These are phyloP conservation scores for Akanthomyces dipterigenus DNA, from an alignment of 2,329 filamentous ascomycete genomes.

Conservation along the genomic window DNA sequence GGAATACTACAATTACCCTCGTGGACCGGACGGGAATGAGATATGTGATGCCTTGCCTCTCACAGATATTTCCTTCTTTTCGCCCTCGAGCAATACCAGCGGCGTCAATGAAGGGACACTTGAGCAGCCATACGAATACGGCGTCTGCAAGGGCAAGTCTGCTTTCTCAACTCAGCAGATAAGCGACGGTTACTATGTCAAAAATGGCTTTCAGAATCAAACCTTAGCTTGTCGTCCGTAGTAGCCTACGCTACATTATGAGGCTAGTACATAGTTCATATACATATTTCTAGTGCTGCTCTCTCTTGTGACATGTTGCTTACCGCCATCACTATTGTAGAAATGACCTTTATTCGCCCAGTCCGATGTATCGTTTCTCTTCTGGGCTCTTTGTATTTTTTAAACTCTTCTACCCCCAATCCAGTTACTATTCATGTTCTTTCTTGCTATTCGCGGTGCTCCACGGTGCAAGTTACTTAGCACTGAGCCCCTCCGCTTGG, in stretches of 20 bases:
- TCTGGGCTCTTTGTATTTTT: too few relatives aligned
- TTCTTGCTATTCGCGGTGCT: too few relatives aligned
- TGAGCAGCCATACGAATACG: slow-evolving; percentile 15
- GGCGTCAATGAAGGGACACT: slow-evolving; percentile 11
- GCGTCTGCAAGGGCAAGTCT: slow-evolving; percentile 14
- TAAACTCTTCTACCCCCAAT: too few relatives aligned
- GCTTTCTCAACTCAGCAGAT: background rate
- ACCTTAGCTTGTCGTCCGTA: background rate
- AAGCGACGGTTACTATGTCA: background rate
- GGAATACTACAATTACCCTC: slow-evolving; percentile 19
- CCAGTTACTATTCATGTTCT: too few relatives aligned
- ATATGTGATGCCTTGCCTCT: slow-evolving; percentile 14
- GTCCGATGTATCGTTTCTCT: too few relatives aligned
- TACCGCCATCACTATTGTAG: background rate
- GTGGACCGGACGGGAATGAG: background rate
- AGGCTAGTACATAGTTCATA: background rate
- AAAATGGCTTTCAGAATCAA: background rate
- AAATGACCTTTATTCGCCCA: too few relatives aligned
- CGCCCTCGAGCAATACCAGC: slow-evolving; percentile 13
- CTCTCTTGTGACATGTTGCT: background rate
- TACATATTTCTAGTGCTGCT: background rate
- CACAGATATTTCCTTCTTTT: slow-evolving; percentile 12
- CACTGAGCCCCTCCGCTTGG: too few relatives aligned
- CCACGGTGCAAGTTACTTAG: too few relatives aligned
- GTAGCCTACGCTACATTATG: background rate